Evolutionary conservation across 495 filamentous ascomycete species (phyloP).

Genomic region (Poronia punctata): DNA sequence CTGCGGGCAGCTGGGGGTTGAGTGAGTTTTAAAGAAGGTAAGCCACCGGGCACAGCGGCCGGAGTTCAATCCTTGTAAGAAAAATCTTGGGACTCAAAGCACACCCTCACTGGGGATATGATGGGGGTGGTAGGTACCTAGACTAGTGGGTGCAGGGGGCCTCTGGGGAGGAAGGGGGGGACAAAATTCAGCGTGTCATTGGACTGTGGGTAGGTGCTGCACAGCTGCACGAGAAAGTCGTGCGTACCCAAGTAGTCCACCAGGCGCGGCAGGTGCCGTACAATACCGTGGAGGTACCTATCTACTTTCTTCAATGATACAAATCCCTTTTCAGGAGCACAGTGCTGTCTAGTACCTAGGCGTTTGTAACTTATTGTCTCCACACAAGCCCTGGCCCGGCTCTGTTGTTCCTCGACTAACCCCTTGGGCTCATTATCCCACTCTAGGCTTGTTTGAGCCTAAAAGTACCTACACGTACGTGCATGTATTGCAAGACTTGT

Average conservation of each 20-base stretch:
- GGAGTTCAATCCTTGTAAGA: slow-evolving; percentile 11
- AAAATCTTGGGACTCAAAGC: slow-evolving; percentile 6
- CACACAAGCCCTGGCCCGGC: slow-evolving; percentile 13
- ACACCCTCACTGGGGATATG: slow-evolving; percentile 9
- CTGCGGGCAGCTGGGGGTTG: slow-evolving; percentile 25
- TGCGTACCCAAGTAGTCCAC: no score
- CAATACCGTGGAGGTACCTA: slow-evolving; percentile 2
- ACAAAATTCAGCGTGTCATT: slow-evolving; percentile 2
- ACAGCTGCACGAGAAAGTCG: no score
- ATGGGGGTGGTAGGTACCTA: slow-evolving; percentile 6
- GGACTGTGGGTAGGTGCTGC: neutral
- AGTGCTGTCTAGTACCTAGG: slow-evolving; percentile 18
- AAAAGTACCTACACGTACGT: no score
- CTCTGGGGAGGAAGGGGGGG: slow-evolving; percentile 2
- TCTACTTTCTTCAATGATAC: slow-evolving; percentile 2
- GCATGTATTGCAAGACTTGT: no score
- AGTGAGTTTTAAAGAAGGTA: slow-evolving; percentile 30
- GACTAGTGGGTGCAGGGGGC: neutral
- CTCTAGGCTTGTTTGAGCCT: neutral
- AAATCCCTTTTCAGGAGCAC: slow-evolving; percentile 3
- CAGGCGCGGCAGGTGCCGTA: neutral
- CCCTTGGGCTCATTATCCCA: slow-evolving; percentile 17
- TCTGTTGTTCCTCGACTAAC: slow-evolving; percentile 12
- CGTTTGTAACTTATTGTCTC: slow-evolving; percentile 21
- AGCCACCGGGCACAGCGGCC: slow-evolving; percentile 20